phyloP scores from a whole-genome alignment of 1,284 basidiomycete species.

The Leccinum griseonigrum region DNA sequence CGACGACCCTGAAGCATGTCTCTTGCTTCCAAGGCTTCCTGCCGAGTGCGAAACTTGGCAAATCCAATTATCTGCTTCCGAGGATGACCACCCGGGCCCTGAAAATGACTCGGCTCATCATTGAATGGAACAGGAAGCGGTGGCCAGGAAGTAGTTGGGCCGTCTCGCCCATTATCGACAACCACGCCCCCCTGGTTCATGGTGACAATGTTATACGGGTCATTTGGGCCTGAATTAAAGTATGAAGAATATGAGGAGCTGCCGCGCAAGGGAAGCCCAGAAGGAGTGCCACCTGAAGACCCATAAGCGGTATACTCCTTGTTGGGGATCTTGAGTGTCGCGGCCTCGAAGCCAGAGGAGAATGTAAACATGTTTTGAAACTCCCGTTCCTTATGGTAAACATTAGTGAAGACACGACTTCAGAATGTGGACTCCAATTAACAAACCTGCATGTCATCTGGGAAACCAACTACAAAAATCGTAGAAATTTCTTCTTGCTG shows the following conservation, averaged over 20 bases:
- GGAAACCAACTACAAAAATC: slow-evolving; percentile 98
- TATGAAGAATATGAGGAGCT: slow-evolving; percentile 34
- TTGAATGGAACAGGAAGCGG: slow-evolving; percentile 35
- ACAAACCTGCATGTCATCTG: slow-evolving; percentile 96
- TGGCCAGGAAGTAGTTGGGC: slow-evolving; percentile 67
- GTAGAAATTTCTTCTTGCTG: slow-evolving; percentile 92
- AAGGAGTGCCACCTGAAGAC: slow-evolving; percentile 38
- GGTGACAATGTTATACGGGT: slow-evolving; percentile 76
- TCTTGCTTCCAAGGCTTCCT: slow-evolving; percentile 85
- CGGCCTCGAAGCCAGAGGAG: slow-evolving; percentile 93
- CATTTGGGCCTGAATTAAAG: slow-evolving; percentile 54
- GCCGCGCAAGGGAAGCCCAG: slow-evolving; percentile 33
- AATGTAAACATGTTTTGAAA: slow-evolving; percentile 99
- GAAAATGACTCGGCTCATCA: slow-evolving; percentile 41
- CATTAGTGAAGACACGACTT: slow-evolving; percentile 14
- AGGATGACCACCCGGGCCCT: slow-evolving; percentile 42
- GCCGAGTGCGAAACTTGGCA: slow-evolving; percentile 89
- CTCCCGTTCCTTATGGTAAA: slow-evolving; percentile 78
- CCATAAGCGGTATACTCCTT: slow-evolving; percentile 77
- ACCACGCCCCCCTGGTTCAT: slow-evolving; percentile 77
- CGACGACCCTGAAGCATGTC: slow-evolving; percentile 89
- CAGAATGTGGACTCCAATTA: neutral
- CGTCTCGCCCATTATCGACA: slow-evolving; percentile 67
- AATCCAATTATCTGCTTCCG: slow-evolving; percentile 98
- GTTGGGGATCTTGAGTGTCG: slow-evolving; percentile 95